phyloP scores from a whole-genome alignment of 2,329 filamentous ascomycete genomes.

The Aspergillus candidus region DNA sequence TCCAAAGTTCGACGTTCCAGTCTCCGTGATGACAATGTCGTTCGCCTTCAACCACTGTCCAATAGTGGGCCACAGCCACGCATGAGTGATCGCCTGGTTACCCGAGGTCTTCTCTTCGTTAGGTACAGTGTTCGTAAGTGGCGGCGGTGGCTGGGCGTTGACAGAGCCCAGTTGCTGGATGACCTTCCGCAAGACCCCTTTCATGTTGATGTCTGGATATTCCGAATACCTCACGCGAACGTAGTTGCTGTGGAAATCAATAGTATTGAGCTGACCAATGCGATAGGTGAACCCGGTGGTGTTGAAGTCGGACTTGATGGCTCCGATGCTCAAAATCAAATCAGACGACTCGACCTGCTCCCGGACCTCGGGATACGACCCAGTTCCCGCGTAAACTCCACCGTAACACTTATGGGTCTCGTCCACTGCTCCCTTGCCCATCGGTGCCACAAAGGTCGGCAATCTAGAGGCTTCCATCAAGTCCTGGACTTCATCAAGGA shows the following conservation, averaged over 20 bases:
- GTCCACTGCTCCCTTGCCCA: slow-evolving; percentile 80
- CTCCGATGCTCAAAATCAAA: slow-evolving; percentile 39
- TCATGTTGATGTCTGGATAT: slow-evolving; percentile 74
- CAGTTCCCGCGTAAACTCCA: slow-evolving; percentile 78
- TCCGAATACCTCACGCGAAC: slow-evolving; percentile 71
- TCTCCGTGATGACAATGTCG: slow-evolving; percentile 80
- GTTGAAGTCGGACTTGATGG: slow-evolving; percentile 43
- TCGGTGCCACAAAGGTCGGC: slow-evolving; percentile 80
- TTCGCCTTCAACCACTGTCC: slow-evolving; percentile 64
- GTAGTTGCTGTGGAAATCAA: slow-evolving; percentile 74
- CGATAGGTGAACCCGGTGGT: slow-evolving; percentile 73
- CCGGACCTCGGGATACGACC: slow-evolving; percentile 52
- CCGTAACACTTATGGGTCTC: slow-evolving; percentile 70
- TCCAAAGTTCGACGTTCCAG: slow-evolving; percentile 81
- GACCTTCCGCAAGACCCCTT: slow-evolving; percentile 69
- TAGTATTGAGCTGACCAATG: slow-evolving; percentile 70
- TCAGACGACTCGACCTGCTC: slow-evolving; percentile 38
- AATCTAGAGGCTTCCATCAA: slow-evolving; percentile 67
- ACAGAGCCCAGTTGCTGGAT: slow-evolving; percentile 54
- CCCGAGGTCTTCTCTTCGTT: slow-evolving; percentile 26
- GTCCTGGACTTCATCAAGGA: slow-evolving; percentile 64
- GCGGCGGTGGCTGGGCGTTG: slow-evolving; percentile 48
- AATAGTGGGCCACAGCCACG: slow-evolving; percentile 66
- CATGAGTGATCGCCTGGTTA: slow-evolving; percentile 43
- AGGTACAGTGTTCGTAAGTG: slow-evolving; percentile 50